Percentiles rank a stretch among this genome's conserved stretches.
Evolutionary conservation across 139 green algal genomes (phyloP).

Genomic region (Asterochloris erici): DNA sequence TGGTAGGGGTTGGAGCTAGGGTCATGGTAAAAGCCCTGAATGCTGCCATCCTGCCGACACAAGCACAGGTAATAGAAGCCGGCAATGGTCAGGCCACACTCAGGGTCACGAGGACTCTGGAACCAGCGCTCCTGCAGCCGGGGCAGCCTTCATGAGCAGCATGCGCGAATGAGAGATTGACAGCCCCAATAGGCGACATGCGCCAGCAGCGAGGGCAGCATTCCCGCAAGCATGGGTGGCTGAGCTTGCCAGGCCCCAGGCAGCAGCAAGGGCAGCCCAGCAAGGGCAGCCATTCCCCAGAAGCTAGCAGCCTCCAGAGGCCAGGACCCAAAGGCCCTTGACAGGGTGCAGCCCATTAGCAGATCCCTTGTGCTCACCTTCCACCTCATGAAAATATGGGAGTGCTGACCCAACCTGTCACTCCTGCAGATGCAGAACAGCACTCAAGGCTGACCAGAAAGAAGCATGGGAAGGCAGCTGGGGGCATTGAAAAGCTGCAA

Average conservation of each 20-base stretch:
- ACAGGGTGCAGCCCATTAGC: conserved; percentile 23
- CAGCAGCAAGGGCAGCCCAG: too few relatives aligned
- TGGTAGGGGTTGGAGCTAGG: conserved; percentile 62
- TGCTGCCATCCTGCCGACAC: conserved; percentile 36
- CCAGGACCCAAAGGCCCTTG: too few relatives aligned
- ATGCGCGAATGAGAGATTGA: too few relatives aligned
- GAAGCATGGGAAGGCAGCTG: not conserved
- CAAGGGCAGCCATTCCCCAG: too few relatives aligned
- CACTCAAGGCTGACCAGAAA: too few relatives aligned
- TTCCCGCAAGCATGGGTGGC: too few relatives aligned
- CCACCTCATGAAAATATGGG: conserved; percentile 72
- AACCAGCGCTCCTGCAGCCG: not conserved
- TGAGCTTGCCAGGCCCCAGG: too few relatives aligned
- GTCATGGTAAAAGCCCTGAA: conserved; percentile 76
- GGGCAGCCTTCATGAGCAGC: conserved; percentile 18
- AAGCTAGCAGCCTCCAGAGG: too few relatives aligned
- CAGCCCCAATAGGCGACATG: too few relatives aligned
- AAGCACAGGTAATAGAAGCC: conserved; percentile 76
- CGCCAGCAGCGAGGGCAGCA: too few relatives aligned
- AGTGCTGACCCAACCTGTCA: conserved; percentile 23
- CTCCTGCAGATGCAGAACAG: conserved; percentile 25
- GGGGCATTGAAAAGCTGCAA: not conserved
- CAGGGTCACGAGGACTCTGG: conserved; percentile 12
- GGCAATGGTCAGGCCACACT: conserved; percentile 70
- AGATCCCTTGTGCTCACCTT: conserved; percentile 74